Conservation (phyloP, 306 rosid species). For the Citrullus colocynthis region DNA sequence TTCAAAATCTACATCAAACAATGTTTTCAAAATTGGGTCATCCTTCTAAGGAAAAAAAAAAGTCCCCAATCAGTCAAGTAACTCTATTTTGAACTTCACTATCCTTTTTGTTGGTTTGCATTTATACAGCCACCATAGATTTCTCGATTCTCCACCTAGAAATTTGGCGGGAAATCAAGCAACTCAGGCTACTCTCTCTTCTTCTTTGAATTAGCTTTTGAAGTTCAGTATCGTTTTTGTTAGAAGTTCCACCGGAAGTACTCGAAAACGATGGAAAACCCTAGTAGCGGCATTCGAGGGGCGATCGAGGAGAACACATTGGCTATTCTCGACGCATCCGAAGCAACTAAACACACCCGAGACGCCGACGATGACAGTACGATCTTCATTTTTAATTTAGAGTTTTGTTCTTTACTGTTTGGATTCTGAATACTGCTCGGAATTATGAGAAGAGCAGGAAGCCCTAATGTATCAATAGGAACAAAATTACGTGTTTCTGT, state of each 20-base stretch:
- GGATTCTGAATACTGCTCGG: neutral
- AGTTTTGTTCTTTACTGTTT: neutral
- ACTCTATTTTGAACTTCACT: too few relatives aligned
- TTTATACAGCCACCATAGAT: too few relatives aligned
- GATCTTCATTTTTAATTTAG: neutral
- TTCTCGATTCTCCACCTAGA: neutral
- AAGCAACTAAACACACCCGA: constrained; percentile 35
- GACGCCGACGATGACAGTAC: constrained; percentile 65
- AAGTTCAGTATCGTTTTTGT: neutral
- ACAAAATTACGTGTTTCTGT: neutral
- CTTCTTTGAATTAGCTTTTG: neutral
- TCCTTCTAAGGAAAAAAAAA: too few relatives aligned
- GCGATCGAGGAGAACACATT: constrained; percentile 53
- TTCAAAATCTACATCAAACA: too few relatives aligned
- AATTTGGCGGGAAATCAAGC: neutral
- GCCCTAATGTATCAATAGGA: neutral
- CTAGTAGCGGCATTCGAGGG: constrained; percentile 20
- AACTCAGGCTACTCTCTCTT: neutral
- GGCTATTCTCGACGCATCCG: constrained; percentile 55
- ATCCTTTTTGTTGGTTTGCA: too few relatives aligned
- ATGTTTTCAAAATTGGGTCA: too few relatives aligned
- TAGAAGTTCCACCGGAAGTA: neutral
- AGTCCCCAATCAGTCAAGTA: too few relatives aligned
- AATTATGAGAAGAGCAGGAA: neutral
- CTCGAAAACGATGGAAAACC: constrained; percentile 26